Percentiles rank a stretch among this genome's conserved stretches.
phyloP scores from a whole-genome alignment of 139 green algal genomes.

The Closterium sp. region DNA sequence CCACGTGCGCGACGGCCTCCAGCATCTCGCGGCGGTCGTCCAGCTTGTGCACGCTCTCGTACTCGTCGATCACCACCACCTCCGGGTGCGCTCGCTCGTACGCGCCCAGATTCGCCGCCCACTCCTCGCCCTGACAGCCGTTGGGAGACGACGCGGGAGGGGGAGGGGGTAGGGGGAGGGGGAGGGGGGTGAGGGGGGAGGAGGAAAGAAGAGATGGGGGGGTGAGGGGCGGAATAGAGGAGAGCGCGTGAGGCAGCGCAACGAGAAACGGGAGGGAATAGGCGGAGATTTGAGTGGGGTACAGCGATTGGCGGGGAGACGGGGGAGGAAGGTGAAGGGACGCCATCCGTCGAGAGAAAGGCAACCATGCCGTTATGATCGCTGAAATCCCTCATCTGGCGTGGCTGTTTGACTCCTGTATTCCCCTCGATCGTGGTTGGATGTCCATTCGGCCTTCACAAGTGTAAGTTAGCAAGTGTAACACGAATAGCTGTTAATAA shows the following conservation, averaged over 20 bases:
- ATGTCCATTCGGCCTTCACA: background rate
- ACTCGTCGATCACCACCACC: constrained; percentile 38
- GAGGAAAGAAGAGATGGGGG: too few relatives aligned
- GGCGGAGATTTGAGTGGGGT: too few relatives aligned
- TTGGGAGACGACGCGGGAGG: background rate
- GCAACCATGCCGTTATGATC: too few relatives aligned
- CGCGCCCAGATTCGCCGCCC: constrained; percentile 18
- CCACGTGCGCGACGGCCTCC: background rate
- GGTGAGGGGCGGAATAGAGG: background rate
- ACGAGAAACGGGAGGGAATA: background rate
- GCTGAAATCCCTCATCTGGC: background rate
- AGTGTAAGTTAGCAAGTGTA: too few relatives aligned
- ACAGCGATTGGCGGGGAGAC: too few relatives aligned
- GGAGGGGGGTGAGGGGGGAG: background rate
- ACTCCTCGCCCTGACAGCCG: constrained; percentile 24
- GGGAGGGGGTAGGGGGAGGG: background rate
- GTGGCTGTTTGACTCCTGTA: background rate
- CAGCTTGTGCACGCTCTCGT: constrained; percentile 20
- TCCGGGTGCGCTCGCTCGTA: constrained; percentile 25
- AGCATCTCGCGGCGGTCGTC: constrained; percentile 35
- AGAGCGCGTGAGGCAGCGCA: background rate
- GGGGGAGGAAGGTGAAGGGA: too few relatives aligned
- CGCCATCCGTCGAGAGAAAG: too few relatives aligned
- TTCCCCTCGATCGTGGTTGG: background rate
- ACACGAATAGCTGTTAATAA: too few relatives aligned